Conservation (phyloP, 805 yeast species). For the Sugiyamaella marilandica region DNA sequence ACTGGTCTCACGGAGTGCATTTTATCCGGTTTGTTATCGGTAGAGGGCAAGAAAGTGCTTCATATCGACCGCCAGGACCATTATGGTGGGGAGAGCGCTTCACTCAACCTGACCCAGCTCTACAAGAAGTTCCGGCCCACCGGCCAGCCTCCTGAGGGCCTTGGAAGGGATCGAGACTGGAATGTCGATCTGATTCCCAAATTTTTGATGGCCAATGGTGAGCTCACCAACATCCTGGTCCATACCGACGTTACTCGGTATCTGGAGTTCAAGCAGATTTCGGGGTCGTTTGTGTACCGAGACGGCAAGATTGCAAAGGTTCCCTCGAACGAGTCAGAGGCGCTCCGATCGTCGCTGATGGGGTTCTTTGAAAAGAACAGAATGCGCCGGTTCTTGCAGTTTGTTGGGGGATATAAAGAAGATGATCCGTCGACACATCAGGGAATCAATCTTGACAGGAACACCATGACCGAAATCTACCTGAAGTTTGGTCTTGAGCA, state of each 20-base stretch:
- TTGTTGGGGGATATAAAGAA: constrained; percentile 75
- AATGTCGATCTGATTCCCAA: constrained; percentile 96
- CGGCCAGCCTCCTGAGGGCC: constrained; percentile 56
- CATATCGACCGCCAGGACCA: constrained; percentile 96
- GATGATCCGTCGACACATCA: constrained; percentile 76
- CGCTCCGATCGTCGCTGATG: constrained; percentile 85
- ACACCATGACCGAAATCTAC: constrained; percentile 89
- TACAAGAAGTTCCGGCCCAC: constrained; percentile 85
- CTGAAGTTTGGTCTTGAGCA: constrained; percentile 83
- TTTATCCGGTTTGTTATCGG: constrained; percentile 86
- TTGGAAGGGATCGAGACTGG: constrained; percentile 96
- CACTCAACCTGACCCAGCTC: constrained; percentile 41
- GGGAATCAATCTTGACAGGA: constrained; percentile 73
- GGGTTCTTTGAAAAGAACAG: constrained; percentile 95
- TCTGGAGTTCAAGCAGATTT: constrained; percentile 91
- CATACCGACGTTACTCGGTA: constrained; percentile 96
- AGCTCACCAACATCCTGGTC: constrained; percentile 87
- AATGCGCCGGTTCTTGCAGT: constrained; percentile 87
- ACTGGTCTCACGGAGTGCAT: constrained; percentile 94
- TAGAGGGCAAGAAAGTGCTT: constrained; percentile 96
- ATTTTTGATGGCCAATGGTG: constrained; percentile 96
- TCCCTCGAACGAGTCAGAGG: constrained; percentile 88
- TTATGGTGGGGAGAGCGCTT: constrained; percentile 67
- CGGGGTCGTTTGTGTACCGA: constrained; percentile 92
- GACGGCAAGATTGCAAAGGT: constrained; percentile 90